phyloP scores from a whole-genome alignment of 257 asterid species.

The Nicotiana noctiflora region DNA sequence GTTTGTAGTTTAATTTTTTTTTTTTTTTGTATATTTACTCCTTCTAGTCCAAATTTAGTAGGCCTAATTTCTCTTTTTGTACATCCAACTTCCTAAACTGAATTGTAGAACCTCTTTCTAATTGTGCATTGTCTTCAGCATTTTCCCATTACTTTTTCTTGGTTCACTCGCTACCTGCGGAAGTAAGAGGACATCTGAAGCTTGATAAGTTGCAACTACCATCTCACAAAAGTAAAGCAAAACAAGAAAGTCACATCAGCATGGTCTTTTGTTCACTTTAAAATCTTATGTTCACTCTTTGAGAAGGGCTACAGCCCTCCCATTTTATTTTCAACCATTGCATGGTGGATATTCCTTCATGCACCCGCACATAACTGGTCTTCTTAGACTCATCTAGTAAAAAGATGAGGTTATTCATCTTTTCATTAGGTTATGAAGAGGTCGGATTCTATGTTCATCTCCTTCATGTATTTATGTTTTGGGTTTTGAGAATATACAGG shows the following conservation, averaged over 20 bases:
- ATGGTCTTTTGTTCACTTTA: background rate
- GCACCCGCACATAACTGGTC: background rate
- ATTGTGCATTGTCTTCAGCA: background rate
- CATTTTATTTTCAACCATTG: constrained; percentile 2
- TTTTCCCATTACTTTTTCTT: background rate
- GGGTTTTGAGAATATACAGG: background rate
- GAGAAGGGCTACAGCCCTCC: background rate
- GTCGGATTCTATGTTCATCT: background rate
- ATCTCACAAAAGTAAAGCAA: background rate
- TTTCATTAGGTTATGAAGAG: background rate
- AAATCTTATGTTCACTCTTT: background rate
- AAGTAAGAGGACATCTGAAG: background rate
- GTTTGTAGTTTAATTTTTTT: background rate
- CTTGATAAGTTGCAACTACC: background rate
- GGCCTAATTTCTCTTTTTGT: background rate
- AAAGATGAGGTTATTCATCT: background rate
- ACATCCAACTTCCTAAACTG: background rate
- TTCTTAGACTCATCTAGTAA: background rate
- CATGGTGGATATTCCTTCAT: background rate
- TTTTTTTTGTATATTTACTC: background rate
- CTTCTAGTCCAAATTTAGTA: constrained; percentile 1
- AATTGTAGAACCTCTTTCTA: background rate
- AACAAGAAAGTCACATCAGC: background rate
- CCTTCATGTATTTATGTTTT: background rate
- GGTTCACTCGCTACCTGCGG: background rate